Percentiles rank a stretch among this genome's conserved stretches.
These are phyloP conservation scores for Mortierella sp. DNA, from an alignment of 371 early-diverging fungal species.

Conservation along the genomic window DNA sequence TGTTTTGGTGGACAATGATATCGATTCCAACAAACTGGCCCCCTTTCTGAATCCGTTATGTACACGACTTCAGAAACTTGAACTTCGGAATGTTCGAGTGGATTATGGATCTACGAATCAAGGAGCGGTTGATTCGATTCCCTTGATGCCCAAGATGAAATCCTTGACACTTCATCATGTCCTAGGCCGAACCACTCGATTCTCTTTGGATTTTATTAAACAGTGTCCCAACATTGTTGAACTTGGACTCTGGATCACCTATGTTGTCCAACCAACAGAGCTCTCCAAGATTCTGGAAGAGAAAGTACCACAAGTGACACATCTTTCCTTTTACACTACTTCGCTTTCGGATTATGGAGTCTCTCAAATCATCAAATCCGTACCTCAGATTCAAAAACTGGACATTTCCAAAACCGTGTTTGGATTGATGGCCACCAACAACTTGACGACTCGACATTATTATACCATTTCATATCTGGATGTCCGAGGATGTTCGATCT, in stretches of 20 bases:
- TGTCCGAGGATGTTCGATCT: constrained; percentile 17
- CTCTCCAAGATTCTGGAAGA: constrained; percentile 10
- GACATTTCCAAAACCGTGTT: constrained; percentile 26
- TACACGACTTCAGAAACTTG: constrained; percentile 6
- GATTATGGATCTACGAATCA: constrained; percentile 8
- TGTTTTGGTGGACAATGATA: constrained; percentile 22
- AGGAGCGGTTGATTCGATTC: constrained; percentile 10
- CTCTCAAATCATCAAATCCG: constrained; percentile 21
- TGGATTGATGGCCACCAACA: constrained; percentile 41
- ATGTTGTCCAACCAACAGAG: constrained; percentile 5
- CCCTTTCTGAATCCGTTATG: constrained; percentile 28
- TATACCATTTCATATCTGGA: constrained; percentile 23
- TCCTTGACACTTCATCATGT: constrained; percentile 13
- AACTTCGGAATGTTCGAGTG: background rate
- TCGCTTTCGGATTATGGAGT: constrained; percentile 19
- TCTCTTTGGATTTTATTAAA: constrained; percentile 23
- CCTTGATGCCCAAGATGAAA: constrained; percentile 25
- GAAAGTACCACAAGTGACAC: constrained; percentile 16
- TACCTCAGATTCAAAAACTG: constrained; percentile 19
- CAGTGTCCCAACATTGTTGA: constrained; percentile 35
- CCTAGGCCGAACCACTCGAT: constrained; percentile 7
- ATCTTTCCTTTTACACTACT: constrained; percentile 11
- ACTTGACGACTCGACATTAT: constrained; percentile 19
- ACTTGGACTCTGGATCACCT: constrained; percentile 17
- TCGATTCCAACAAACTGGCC: constrained; percentile 18